phyloP scores from a whole-genome alignment of 192 early-diverging fungal species.

The Rhizoclosmatium globosum region DNA sequence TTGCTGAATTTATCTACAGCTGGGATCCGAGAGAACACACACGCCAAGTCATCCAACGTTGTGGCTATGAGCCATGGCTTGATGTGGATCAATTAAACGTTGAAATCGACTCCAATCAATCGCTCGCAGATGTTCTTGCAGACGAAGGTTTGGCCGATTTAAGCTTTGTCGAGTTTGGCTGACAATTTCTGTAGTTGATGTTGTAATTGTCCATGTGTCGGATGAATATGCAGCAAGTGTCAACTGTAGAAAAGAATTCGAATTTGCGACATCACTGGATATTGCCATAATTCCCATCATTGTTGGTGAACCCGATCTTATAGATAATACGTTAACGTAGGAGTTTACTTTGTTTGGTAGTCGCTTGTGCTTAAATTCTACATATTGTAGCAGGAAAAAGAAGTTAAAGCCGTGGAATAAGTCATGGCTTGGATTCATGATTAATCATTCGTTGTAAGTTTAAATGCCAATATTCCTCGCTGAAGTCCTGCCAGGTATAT shows the following conservation, averaged over 20 bases:
- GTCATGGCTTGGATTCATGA: slow-evolving; percentile 21
- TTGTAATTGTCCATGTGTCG: slow-evolving; percentile 19
- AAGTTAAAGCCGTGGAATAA: slow-evolving; percentile 18
- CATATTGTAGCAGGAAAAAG: too few species aligned
- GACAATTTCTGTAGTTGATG: slow-evolving; percentile 5
- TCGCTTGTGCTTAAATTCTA: too few species aligned
- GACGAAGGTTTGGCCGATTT: slow-evolving; percentile 2
- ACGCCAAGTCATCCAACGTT: background rate
- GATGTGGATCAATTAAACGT: slow-evolving; percentile 27
- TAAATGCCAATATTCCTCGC: background rate
- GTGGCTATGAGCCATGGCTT: slow-evolving; percentile 22
- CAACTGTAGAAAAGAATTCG: slow-evolving; percentile 33
- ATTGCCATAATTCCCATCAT: slow-evolving; percentile 9
- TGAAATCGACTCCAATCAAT: background rate
- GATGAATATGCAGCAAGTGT: slow-evolving; percentile 33
- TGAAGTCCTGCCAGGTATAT: background rate
- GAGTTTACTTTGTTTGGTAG: background rate
- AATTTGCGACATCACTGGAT: slow-evolving; percentile 18
- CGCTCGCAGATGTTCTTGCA: slow-evolving; percentile 23
- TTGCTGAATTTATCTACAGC: background rate
- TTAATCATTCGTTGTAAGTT: slow-evolving; percentile 15
- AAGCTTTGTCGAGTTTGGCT: background rate
- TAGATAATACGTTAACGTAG: background rate
- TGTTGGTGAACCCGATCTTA: background rate
- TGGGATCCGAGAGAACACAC: slow-evolving; percentile 21